phyloP scores from a whole-genome alignment of 208 protist genomes.

The Trypanosoma melophagium region DNA sequence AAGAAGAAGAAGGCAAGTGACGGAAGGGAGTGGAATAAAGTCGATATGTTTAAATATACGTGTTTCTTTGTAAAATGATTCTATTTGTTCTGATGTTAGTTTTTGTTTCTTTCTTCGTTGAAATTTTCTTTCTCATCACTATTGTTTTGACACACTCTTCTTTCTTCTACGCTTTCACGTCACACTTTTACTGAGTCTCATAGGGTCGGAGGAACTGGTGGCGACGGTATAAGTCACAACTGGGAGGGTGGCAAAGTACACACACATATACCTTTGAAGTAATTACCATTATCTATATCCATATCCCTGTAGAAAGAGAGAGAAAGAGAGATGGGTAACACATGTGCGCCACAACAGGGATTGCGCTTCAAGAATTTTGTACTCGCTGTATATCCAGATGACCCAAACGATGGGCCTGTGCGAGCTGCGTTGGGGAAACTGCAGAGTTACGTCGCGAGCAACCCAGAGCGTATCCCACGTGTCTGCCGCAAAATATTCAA shows the following conservation, averaged over 20 bases:
- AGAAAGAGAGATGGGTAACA: slow-evolving; percentile 26
- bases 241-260: too few species aligned
- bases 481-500: slow-evolving; percentile 85
- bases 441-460: slow-evolving; percentile 68
- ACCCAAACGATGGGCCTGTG: slow-evolving; percentile 39
- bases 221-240: not conserved
- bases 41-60: too few species aligned
- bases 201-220: not conserved
- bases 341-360: slow-evolving; percentile 50
- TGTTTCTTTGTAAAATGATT: too few species aligned
- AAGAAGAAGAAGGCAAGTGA: not conserved
- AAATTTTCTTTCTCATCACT: too few species aligned
- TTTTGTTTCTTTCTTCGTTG: not conserved
- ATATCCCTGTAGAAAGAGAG: too few species aligned
- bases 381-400: slow-evolving; percentile 63
- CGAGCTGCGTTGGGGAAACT: slow-evolving; percentile 69
- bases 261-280: too few species aligned
- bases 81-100: slow-evolving; percentile 1
- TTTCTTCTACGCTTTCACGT: too few species aligned
- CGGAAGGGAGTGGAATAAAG: not conserved
- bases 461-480: slow-evolving; percentile 80
- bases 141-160: not conserved
- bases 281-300: too few species aligned
- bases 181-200: not conserved
- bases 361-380: slow-evolving; percentile 85